Conservation (phyloP, 345 rosid species). For the Capsella bursapastoris region DNA sequence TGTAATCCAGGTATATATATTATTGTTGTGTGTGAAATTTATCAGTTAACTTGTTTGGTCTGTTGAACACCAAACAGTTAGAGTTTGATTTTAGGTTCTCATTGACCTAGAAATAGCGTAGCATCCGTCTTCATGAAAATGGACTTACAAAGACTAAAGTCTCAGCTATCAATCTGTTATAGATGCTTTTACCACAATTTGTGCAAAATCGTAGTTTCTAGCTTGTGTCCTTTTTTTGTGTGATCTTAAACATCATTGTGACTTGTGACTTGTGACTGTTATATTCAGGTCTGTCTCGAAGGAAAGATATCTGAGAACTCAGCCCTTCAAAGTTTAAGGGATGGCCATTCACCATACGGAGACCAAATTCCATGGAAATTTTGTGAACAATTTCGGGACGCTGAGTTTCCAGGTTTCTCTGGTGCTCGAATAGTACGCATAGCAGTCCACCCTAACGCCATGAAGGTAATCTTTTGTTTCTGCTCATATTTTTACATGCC, state of each 20-base stretch:
- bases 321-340: slow-evolving; percentile 70
- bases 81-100: slow-evolving; percentile 11
- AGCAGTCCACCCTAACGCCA: slow-evolving; percentile 96
- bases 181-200: slow-evolving; percentile 10
- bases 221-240: slow-evolving; percentile 16
- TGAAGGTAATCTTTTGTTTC: slow-evolving; percentile 62
- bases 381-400: slow-evolving; percentile 82
- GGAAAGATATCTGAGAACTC: slow-evolving; percentile 91
- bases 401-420: slow-evolving; percentile 85
- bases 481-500: background rate
- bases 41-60: background rate
- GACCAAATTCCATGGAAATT: slow-evolving; percentile 99
- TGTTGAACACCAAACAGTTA: background rate
- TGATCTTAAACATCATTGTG: slow-evolving; percentile 25
- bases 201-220: background rate
- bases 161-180: slow-evolving; percentile 20
- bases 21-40: slow-evolving; percentile 11
- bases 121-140: slow-evolving; percentile 23
- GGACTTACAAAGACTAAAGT: background rate
- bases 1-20: slow-evolving; percentile 78
- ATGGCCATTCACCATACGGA: slow-evolving; percentile 88
- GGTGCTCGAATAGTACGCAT: slow-evolving; percentile 98
- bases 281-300: slow-evolving; percentile 78
- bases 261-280: slow-evolving; percentile 12
- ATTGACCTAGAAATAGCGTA: background rate